A percentile compares a stretch with the other conserved stretches of the same genome.
These are phyloP conservation scores for Coniella vitis DNA, from an alignment of 2,329 filamentous ascomycete genomes.

Conservation along the genomic window DNA sequence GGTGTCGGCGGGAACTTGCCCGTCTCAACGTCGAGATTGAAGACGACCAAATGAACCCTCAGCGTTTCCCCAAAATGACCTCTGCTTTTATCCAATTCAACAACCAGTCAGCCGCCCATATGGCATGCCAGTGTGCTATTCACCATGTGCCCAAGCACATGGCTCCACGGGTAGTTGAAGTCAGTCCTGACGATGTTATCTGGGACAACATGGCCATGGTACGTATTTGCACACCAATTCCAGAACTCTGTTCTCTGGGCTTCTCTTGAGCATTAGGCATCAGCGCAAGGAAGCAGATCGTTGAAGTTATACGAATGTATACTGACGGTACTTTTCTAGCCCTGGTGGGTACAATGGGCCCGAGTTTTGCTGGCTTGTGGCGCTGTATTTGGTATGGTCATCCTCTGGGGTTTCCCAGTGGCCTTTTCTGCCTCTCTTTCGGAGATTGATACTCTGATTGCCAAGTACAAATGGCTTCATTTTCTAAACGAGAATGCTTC, in stretches of 20 bases:
- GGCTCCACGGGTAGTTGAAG: constrained; percentile 86
- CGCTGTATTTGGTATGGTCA: constrained; percentile 65
- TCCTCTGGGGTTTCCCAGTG: constrained; percentile 87
- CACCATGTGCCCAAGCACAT: constrained; percentile 92
- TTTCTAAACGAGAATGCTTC: constrained; percentile 58
- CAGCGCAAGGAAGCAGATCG: no score
- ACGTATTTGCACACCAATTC: not conserved
- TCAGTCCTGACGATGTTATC: constrained; percentile 84
- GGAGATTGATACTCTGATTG: constrained; percentile 65
- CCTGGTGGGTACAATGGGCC: constrained; percentile 86
- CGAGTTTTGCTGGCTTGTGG: constrained; percentile 59
- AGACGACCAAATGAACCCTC: constrained; percentile 75
- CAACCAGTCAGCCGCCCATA: constrained; percentile 92
- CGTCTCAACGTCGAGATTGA: constrained; percentile 89
- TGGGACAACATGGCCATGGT: constrained; percentile 94
- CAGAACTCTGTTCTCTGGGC: not conserved
- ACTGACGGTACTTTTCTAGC: constrained; percentile 21
- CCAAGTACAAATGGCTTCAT: constrained; percentile 57
- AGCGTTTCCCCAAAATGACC: constrained; percentile 86
- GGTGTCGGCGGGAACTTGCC: constrained; percentile 80
- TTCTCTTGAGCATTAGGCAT: not conserved
- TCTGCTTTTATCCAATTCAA: constrained; percentile 99
- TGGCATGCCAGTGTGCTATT: constrained; percentile 89
- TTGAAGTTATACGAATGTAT: not conserved
- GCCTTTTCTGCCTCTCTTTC: constrained; percentile 79